phyloP scores from a whole-genome alignment of 345 rosid genomes.

The Gossypium anomalum region DNA sequence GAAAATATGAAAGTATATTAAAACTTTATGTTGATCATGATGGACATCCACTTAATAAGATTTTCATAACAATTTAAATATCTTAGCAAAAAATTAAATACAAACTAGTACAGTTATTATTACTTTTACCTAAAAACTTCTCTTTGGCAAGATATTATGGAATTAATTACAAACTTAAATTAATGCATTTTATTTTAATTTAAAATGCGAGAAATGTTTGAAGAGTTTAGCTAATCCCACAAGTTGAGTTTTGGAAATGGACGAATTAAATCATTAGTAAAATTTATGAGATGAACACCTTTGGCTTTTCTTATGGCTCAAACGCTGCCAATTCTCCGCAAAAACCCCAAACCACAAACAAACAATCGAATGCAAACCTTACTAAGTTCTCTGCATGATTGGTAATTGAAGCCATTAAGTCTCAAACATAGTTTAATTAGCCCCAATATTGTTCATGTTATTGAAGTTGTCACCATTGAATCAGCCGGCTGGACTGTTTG shows the following conservation, averaged over 20 bases:
- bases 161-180: neutral
- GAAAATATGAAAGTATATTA: no score
- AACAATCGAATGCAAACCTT: neutral
- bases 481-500: conserved; percentile 25
- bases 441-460: neutral
- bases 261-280: neutral
- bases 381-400: neutral
- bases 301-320: neutral
- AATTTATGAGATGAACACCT: neutral
- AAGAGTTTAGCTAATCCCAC: neutral
- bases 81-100: no score
- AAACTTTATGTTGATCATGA: no score
- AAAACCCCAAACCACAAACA: neutral
- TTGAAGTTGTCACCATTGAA: conserved; percentile 4
- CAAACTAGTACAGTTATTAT: no score
- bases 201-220: neutral
- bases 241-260: neutral
- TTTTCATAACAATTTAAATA: no score
- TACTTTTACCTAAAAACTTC: no score
- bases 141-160: no score
- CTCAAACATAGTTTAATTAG: neutral
- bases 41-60: no score
- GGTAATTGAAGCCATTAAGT: neutral
- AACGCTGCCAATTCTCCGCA: neutral
- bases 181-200: neutral